Evolutionary conservation across 108 stramenopile genomes (phyloP).

Genomic region (Cyclostephanos tholiformis): DNA sequence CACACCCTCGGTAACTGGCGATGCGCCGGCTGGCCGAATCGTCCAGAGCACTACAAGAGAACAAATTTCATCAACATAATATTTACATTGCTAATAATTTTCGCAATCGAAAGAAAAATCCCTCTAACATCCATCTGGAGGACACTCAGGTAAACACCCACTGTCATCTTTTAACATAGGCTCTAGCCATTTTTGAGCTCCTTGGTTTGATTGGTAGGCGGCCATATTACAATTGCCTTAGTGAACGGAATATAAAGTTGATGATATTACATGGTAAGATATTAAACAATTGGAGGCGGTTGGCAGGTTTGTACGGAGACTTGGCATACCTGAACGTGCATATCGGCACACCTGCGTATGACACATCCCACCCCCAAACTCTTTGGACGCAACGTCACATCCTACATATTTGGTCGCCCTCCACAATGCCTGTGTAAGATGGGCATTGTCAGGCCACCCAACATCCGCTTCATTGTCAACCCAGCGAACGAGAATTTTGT

Average conservation of each 20-base stretch:
- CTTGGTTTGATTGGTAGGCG: slow-evolving; percentile 7
- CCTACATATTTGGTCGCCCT: slow-evolving; percentile 36
- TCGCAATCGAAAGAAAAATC: background rate
- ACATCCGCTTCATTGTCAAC: background rate
- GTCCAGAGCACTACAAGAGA: too few species aligned
- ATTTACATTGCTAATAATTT: too few species aligned
- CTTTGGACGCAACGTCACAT: slow-evolving; percentile 10
- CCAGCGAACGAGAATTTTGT: slow-evolving; percentile 14
- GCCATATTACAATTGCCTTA: slow-evolving; percentile 32
- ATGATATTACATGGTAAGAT: background rate
- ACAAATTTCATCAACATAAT: too few species aligned
- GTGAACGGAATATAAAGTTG: background rate
- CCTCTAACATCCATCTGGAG: slow-evolving; percentile 17
- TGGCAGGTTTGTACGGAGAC: slow-evolving; percentile 15
- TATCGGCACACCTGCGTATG: slow-evolving; percentile 19
- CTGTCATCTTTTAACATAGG: slow-evolving; percentile 25
- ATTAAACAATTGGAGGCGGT: background rate
- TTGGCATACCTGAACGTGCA: background rate
- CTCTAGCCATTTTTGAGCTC: background rate
- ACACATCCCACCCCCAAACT: background rate
- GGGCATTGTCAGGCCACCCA: slow-evolving; percentile 20
- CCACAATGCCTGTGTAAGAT: slow-evolving; percentile 22
- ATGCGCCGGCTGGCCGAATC: too few species aligned
- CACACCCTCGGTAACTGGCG: too few species aligned
- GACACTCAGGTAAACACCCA: slow-evolving; percentile 13